Conservation (phyloP, 768 basidiomycete genomes). For the Leucosporidium scottii region DNA sequence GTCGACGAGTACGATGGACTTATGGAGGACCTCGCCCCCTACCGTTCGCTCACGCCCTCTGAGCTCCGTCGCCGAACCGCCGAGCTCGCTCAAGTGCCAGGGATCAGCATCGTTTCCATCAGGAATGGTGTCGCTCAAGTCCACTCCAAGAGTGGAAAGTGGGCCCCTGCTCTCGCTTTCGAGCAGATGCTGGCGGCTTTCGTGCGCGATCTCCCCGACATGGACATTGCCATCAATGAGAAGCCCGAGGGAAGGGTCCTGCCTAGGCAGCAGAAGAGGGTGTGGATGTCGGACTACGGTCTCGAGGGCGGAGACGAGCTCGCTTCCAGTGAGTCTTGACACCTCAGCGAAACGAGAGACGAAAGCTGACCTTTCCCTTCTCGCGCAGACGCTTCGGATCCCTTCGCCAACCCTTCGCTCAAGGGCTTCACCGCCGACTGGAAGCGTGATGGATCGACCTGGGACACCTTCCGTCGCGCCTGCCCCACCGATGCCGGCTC, state of each 20-base stretch:
- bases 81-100: slow-evolving; percentile 36
- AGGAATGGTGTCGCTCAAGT: slow-evolving; percentile 35
- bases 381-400: slow-evolving; percentile 32
- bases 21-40: slow-evolving; percentile 36
- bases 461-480: slow-evolving; percentile 91
- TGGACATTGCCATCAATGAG: slow-evolving; percentile 90
- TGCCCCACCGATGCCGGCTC: slow-evolving; percentile 73
- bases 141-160: slow-evolving; percentile 36
- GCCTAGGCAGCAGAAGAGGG: slow-evolving; percentile 27
- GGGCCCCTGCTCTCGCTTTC: slow-evolving; percentile 38
- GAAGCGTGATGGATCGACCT: slow-evolving; percentile 72
- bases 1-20: slow-evolving; percentile 40
- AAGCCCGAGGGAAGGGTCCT: slow-evolving; percentile 89
- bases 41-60: slow-evolving; percentile 28
- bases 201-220: slow-evolving; percentile 66
- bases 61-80: slow-evolving; percentile 32
- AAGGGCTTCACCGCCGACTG: slow-evolving; percentile 72
- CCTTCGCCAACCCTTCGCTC: slow-evolving; percentile 25
- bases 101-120: slow-evolving; percentile 37
- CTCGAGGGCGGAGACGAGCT: slow-evolving; percentile 29
- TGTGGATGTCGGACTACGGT: slow-evolving; percentile 34
- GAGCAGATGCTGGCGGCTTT: slow-evolving; percentile 36
- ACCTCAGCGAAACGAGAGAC: neutral
- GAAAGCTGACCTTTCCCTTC: neutral
- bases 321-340: slow-evolving; percentile 25